Evolutionary conservation across 371 early-diverging fungal species (phyloP).

Genomic region (Sporodiniella umbellata): DNA sequence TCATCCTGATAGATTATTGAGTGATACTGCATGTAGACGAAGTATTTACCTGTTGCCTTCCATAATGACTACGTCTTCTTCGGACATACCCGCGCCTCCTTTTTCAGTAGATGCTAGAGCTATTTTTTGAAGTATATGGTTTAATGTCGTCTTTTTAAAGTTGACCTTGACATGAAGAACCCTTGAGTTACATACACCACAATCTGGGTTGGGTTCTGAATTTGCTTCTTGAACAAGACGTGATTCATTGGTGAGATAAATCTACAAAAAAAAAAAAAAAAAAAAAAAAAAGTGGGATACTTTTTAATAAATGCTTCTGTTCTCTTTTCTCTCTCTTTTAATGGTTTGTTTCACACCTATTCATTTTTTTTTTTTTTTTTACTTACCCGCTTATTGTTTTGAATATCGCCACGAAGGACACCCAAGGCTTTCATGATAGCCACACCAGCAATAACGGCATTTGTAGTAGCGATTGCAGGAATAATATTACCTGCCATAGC

Average conservation of each 20-base stretch:
- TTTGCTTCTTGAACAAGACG: constrained; percentile 51
- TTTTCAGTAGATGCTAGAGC: constrained; percentile 29
- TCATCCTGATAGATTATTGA: constrained; percentile 41
- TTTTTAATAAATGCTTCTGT: background rate
- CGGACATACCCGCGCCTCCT: constrained; percentile 49
- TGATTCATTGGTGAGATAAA: constrained; percentile 50
- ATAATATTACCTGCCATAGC: constrained; percentile 99
- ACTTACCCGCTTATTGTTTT: constrained; percentile 10
- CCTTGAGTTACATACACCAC: constrained; percentile 55
- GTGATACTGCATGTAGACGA: too few species aligned
- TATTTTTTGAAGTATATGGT: constrained; percentile 49
- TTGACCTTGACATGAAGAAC: constrained; percentile 45
- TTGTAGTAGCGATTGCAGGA: constrained; percentile 99
- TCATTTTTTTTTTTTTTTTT: too few species aligned
- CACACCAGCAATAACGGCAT: constrained; percentile 97
- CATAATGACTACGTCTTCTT: constrained; percentile 41
- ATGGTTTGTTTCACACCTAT: too few species aligned
- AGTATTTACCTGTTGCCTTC: constrained; percentile 65
- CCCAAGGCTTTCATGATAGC: constrained; percentile 84
- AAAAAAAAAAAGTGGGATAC: background rate
- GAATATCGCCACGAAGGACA: constrained; percentile 28
- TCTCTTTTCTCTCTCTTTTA: too few species aligned
- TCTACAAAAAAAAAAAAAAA: constrained; percentile 28
- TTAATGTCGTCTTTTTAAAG: constrained; percentile 41
- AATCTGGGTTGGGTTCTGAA: constrained; percentile 55